Conservation (phyloP, 2,329 filamentous ascomycete species). For the Alternaria longipes region DNA sequence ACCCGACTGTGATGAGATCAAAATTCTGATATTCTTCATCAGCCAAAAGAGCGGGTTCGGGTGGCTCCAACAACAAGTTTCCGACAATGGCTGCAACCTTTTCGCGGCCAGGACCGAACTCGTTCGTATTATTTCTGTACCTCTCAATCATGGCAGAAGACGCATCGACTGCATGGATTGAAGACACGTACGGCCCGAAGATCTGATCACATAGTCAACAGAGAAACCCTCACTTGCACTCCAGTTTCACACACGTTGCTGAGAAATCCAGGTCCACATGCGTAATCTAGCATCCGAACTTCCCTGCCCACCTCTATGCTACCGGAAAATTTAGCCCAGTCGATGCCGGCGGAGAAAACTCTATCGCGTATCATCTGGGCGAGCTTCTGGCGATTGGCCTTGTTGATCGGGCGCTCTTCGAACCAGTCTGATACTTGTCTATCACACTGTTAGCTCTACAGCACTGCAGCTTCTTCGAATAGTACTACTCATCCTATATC, state of each 20-base stretch:
- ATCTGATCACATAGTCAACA: background rate
- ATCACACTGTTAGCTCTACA: background rate
- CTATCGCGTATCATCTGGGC: background rate
- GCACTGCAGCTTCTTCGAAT: too few species aligned
- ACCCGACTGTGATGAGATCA: conserved; percentile 3
- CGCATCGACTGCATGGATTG: conserved; percentile 15
- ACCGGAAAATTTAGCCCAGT: background rate
- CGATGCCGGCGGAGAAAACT: background rate
- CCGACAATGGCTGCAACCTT: background rate
- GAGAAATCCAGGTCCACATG: conserved; percentile 15
- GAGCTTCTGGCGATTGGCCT: conserved; percentile 2
- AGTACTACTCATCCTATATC: too few species aligned
- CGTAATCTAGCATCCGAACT: conserved; percentile 19
- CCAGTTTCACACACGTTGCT: background rate
- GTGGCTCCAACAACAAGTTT: background rate
- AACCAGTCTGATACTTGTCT: conserved; percentile 16
- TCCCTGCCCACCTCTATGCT: background rate
- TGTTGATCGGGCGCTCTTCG: conserved; percentile 17
- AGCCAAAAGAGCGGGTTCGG: background rate
- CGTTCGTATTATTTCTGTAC: conserved; percentile 4
- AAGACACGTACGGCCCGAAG: conserved; percentile 15
- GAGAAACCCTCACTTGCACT: background rate
- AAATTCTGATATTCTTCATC: background rate
- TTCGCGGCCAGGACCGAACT: conserved; percentile 1
- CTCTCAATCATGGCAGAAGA: conserved; percentile 13